Conservation (phyloP, 2,329 filamentous ascomycete species). For the Malbranchea zuffiana region DNA sequence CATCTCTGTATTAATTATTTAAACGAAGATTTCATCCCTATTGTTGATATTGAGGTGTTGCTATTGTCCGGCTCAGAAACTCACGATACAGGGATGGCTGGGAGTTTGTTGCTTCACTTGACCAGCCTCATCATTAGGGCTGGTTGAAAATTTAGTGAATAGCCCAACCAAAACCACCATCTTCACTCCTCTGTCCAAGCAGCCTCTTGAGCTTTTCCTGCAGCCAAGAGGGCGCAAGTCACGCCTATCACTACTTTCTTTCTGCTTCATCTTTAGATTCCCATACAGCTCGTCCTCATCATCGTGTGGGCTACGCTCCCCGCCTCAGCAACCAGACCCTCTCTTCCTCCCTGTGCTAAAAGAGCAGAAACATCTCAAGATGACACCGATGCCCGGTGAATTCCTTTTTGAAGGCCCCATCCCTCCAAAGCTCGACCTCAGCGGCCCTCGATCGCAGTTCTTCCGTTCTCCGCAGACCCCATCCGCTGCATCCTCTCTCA, state of each 20-base stretch:
- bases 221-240: neutral
- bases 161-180: too few species aligned
- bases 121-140: too few species aligned
- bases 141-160: too few species aligned
- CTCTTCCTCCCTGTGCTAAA: neutral
- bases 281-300: too few species aligned
- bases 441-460: constrained; percentile 28
- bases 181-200: too few species aligned
- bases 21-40: too few species aligned
- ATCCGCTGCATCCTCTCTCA: constrained; percentile 30
- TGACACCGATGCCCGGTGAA: constrained; percentile 16
- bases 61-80: too few species aligned
- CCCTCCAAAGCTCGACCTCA: constrained; percentile 29
- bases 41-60: too few species aligned
- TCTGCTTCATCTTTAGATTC: too few species aligned
- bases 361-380: constrained; percentile 8
- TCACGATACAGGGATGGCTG: too few species aligned
- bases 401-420: constrained; percentile 28
- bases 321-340: neutral
- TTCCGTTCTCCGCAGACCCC: constrained; percentile 28
- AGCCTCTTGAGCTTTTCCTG: neutral
- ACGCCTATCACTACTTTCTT: neutral
- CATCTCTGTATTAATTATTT: too few species aligned
- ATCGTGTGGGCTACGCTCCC: neutral
- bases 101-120: too few species aligned